Evolutionary conservation across 306 rosid genomes (phyloP).

Genomic region (Cucurbita pepo): DNA sequence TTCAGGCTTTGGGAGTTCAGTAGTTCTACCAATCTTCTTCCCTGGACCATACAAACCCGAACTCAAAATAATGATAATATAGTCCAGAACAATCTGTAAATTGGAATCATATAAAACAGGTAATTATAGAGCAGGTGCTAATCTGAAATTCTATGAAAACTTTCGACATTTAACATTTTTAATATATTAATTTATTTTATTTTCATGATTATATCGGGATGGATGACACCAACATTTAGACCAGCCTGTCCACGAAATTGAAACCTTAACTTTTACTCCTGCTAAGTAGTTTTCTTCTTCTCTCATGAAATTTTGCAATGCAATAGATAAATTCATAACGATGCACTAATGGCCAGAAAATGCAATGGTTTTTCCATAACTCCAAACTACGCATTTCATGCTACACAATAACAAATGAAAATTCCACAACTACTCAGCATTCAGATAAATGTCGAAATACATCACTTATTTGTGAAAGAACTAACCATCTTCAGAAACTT

Average conservation of each 20-base stretch:
- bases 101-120: not conserved
- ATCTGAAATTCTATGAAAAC: not conserved
- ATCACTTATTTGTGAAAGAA: not conserved
- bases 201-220: not conserved
- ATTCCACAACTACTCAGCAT: not conserved
- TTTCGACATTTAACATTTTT: not conserved
- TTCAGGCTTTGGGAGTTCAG: conserved; percentile 51
- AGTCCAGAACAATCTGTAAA: not conserved
- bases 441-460: not conserved
- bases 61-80: not conserved
- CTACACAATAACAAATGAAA: not conserved
- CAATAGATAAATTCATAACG: not conserved
- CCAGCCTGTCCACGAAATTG: not conserved
- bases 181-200: not conserved
- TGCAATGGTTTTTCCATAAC: not conserved
- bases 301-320: not conserved
- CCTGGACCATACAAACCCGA: conserved; percentile 25
- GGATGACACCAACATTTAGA: not conserved
- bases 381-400: not conserved
- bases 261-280: not conserved
- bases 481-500: conserved; percentile 78
- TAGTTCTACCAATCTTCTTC: conserved; percentile 43
- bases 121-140: not conserved
- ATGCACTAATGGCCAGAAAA: not conserved
- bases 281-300: not conserved